phyloP scores from a whole-genome alignment of 2,329 filamentous ascomycete species.

The Reticulascus tulasneorum region DNA sequence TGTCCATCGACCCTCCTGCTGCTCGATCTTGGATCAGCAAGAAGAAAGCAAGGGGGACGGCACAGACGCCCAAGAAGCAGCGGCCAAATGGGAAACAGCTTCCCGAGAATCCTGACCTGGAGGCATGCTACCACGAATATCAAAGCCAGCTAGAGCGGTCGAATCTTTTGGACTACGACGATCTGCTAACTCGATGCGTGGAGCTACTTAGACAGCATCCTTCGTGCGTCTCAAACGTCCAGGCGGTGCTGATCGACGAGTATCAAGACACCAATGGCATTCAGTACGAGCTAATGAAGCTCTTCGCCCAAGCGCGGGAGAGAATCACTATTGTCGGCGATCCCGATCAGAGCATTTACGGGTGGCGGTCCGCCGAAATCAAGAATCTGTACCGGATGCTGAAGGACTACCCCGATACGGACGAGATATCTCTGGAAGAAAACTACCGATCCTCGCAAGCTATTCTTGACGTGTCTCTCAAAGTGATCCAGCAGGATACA shows the following conservation, averaged over 20 bases:
- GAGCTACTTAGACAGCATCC: conserved; percentile 72
- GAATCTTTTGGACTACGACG: conserved; percentile 91
- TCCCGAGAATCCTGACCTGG: conserved; percentile 54
- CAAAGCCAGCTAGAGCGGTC: conserved; percentile 69
- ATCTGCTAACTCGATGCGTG: conserved; percentile 79
- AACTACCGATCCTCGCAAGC: conserved; percentile 90
- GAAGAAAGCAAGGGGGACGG: conserved; percentile 54
- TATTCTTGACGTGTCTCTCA: conserved; percentile 75
- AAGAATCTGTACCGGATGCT: conserved; percentile 80
- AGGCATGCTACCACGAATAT: conserved; percentile 69
- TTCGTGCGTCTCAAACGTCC: conserved; percentile 80
- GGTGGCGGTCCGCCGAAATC: conserved; percentile 89
- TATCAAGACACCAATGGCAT: conserved; percentile 97
- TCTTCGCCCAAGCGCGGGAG: conserved; percentile 69
- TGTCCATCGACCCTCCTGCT: conserved; percentile 63
- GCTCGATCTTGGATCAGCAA: conserved; percentile 76
- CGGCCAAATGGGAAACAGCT: conserved; percentile 26
- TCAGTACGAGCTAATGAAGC: conserved; percentile 89
- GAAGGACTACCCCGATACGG: conserved; percentile 69
- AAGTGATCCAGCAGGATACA: conserved; percentile 86
- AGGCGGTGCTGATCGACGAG: conserved; percentile 91
- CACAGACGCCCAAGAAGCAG: conserved; percentile 20
- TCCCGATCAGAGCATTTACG: conserved; percentile 96
- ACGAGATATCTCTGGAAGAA: conserved; percentile 82
- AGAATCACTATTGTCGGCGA: conserved; percentile 95